phyloP scores from a whole-genome alignment of 306 rosid species.

The Mimosa bimucronata region DNA sequence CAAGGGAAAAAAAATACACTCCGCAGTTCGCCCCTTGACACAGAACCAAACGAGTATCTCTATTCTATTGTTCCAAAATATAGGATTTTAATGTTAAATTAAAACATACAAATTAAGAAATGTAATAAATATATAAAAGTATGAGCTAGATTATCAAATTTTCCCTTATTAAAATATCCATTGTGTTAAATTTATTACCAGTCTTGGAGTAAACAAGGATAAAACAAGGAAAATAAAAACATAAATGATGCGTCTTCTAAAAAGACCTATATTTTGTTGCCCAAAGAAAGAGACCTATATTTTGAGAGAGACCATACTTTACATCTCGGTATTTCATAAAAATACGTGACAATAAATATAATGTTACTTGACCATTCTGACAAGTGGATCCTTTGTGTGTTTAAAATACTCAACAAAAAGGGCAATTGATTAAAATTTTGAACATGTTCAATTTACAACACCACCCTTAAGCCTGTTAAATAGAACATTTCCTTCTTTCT shows the following conservation, averaged over 20 bases:
- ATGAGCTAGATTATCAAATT: background rate
- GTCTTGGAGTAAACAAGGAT: background rate
- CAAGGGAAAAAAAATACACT: too few relatives aligned
- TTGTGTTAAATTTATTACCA: background rate
- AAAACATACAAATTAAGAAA: background rate
- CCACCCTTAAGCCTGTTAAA: background rate
- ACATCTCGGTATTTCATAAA: too few relatives aligned
- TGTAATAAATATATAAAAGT: background rate
- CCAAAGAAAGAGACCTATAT: background rate
- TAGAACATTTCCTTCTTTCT: background rate
- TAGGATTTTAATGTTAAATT: background rate
- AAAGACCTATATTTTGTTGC: background rate
- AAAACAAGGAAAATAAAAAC: background rate
- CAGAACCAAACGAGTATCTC: background rate
- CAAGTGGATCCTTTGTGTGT: background rate
- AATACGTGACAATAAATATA: too few relatives aligned
- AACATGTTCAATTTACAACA: background rate
- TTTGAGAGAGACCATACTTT: background rate
- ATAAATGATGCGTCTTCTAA: background rate
- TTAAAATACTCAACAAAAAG: background rate
- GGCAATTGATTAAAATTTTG: background rate
- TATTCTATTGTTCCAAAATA: background rate
- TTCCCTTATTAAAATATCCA: background rate
- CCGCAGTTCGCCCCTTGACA: too few relatives aligned
- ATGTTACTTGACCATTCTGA: background rate